Percentiles rank a stretch among this genome's conserved stretches.
Conservation (phyloP, 352 stramenopile species). For the Pythium chondricola region DNA sequence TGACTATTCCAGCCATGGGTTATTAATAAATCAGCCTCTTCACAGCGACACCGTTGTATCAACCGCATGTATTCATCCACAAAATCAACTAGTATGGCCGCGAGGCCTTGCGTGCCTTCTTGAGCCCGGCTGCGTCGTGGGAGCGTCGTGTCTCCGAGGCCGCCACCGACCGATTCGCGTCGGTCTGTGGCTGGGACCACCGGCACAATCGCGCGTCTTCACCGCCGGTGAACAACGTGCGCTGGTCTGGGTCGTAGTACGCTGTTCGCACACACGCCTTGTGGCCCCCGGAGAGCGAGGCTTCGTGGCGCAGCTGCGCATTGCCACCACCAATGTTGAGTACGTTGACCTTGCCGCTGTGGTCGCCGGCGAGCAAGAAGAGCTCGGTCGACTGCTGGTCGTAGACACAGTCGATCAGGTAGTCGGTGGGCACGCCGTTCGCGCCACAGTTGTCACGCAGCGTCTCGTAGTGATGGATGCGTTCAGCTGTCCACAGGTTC, state of each 20-base stretch:
- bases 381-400: conserved; percentile 61
- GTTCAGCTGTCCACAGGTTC: conserved; percentile 81
- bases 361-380: conserved; percentile 72
- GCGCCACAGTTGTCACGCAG: conserved; percentile 72
- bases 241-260: conserved; percentile 53
- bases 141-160: conserved; percentile 18
- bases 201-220: conserved; percentile 84
- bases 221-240: conserved; percentile 71
- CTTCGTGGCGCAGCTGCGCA: conserved; percentile 51
- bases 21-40: no score
- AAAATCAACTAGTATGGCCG: conserved; percentile 49
- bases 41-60: background rate
- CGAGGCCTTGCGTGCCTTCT: conserved; percentile 69
- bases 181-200: conserved; percentile 33
- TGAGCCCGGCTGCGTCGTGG: conserved; percentile 41
- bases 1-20: no score
- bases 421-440: conserved; percentile 63
- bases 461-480: conserved; percentile 72
- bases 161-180: background rate
- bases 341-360: conserved; percentile 70
- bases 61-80: background rate
- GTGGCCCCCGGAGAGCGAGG: conserved; percentile 55
- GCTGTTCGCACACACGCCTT: conserved; percentile 78
- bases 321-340: conserved; percentile 49
- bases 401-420: conserved; percentile 86